phyloP scores from a whole-genome alignment of 148 eudicot species.

The Chenopodium suecicum region DNA sequence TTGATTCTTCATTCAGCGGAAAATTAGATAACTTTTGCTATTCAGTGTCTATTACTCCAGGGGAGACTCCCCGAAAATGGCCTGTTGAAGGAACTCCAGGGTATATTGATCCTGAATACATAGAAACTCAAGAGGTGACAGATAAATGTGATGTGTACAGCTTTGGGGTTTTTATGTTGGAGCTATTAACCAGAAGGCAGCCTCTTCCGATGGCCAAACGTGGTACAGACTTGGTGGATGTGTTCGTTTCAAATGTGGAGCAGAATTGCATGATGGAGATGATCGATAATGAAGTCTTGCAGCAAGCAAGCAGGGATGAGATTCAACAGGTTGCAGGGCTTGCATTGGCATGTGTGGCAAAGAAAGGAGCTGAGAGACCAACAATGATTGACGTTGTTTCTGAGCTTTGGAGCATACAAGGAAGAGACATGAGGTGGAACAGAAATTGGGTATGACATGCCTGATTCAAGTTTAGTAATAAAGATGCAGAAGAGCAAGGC shows the following conservation, averaged over 20 bases:
- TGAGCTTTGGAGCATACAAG: constrained; percentile 17
- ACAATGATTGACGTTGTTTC: constrained; percentile 28
- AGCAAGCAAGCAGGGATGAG: constrained; percentile 18
- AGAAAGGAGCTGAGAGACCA: constrained; percentile 30
- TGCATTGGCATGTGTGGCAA: constrained; percentile 25
- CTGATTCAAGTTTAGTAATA: not conserved
- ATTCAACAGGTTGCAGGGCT: constrained; percentile 18
- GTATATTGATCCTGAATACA: constrained; percentile 24
- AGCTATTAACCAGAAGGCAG: constrained; percentile 14
- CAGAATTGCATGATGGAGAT: constrained; percentile 10
- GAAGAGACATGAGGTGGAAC: not conserved
- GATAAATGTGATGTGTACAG: constrained; percentile 37
- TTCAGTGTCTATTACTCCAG: not conserved
- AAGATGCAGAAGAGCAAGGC: not conserved
- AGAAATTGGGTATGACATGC: not conserved
- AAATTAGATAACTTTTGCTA: constrained; percentile 25
- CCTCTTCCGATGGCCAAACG: constrained; percentile 6
- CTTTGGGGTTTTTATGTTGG: constrained; percentile 34
- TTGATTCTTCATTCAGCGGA: constrained; percentile 11
- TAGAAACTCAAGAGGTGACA: constrained; percentile 26
- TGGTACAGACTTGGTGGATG: constrained; percentile 22
- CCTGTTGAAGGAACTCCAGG: constrained; percentile 24
- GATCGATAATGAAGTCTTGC: constrained; percentile 10
- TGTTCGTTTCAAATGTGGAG: constrained; percentile 20
- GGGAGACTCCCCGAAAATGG: constrained; percentile 11